Conservation (phyloP, 2,329 filamentous ascomycete species). For the Fusarium sacchari region DNA sequence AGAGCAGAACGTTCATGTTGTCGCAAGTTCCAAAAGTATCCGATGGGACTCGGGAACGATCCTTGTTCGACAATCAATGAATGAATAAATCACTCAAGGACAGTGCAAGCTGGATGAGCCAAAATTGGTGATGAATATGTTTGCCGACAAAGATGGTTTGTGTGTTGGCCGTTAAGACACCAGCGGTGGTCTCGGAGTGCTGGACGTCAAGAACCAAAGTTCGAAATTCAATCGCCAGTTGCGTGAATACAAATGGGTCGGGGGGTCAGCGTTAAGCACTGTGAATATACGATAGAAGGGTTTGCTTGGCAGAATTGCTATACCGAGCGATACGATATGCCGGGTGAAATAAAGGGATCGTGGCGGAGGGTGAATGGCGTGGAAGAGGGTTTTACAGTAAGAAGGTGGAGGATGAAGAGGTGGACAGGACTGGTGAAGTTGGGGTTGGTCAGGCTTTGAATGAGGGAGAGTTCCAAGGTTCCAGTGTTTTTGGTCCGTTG, state of each 20-base stretch:
- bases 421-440: constrained; percentile 24
- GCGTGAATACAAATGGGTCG: background rate
- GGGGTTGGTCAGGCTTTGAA: constrained; percentile 33
- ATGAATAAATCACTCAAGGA: constrained; percentile 23
- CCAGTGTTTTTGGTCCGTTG: constrained; percentile 31
- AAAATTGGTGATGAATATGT: background rate
- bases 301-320: background rate
- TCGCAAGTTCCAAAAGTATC: constrained; percentile 5
- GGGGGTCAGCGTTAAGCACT: background rate
- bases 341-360: background rate
- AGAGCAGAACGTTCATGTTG: constrained; percentile 71
- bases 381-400: constrained; percentile 21
- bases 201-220: background rate
- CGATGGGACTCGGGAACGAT: constrained; percentile 6
- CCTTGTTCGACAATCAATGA: constrained; percentile 15
- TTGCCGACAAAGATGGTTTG: background rate
- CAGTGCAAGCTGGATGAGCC: background rate
- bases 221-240: background rate
- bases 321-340: background rate
- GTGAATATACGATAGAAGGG: background rate
- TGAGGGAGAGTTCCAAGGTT: constrained; percentile 31
- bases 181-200: background rate
- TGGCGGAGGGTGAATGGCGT: constrained; percentile 2
- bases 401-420: constrained; percentile 29
- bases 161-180: constrained; percentile 1